Evolutionary conservation across 2,329 filamentous ascomycete species (phyloP).

Genomic region (Phaeophleospora eucalypticola): DNA sequence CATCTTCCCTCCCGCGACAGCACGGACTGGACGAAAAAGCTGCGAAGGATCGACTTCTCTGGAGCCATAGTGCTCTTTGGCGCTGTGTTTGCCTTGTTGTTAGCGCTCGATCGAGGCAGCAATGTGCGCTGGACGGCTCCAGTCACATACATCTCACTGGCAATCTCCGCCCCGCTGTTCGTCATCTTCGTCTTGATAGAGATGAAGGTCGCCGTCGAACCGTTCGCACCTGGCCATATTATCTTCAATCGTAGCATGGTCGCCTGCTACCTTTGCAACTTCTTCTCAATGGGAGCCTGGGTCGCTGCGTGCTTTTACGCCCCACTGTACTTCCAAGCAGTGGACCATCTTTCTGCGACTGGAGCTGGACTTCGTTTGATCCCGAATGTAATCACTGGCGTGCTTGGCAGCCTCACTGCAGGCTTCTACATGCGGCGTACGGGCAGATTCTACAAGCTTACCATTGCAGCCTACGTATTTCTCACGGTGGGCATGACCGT

Average conservation of each 20-base stretch:
- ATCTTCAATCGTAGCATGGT: conserved; percentile 65
- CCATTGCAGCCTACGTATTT: conserved; percentile 52
- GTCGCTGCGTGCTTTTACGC: conserved; percentile 64
- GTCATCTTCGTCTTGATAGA: conserved; percentile 66
- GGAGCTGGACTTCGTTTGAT: conserved; percentile 62
- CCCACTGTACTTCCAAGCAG: conserved; percentile 75
- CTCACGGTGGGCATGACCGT: conserved; percentile 53
- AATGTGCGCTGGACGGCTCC: conserved; percentile 64
- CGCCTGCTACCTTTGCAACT: conserved; percentile 66
- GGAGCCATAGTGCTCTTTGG: conserved; percentile 63
- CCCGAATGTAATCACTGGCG: conserved; percentile 60
- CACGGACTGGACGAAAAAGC: conserved; percentile 61
- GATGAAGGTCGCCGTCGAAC: conserved; percentile 61
- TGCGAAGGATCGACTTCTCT: conserved; percentile 67
- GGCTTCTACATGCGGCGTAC: conserved; percentile 67
- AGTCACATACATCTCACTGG: conserved; percentile 56
- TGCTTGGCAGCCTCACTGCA: conserved; percentile 60
- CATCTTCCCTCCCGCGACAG: conserved; percentile 56
- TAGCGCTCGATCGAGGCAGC: conserved; percentile 68
- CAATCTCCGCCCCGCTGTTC: conserved; percentile 57
- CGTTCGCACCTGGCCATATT: conserved; percentile 70
- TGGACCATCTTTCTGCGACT: conserved; percentile 60
- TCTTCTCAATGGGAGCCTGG: conserved; percentile 63
- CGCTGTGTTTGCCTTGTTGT: conserved; percentile 62
- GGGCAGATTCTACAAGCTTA: conserved; percentile 68